Conservation (phyloP, 306 rosid genomes). For the Rosa rugosa region DNA sequence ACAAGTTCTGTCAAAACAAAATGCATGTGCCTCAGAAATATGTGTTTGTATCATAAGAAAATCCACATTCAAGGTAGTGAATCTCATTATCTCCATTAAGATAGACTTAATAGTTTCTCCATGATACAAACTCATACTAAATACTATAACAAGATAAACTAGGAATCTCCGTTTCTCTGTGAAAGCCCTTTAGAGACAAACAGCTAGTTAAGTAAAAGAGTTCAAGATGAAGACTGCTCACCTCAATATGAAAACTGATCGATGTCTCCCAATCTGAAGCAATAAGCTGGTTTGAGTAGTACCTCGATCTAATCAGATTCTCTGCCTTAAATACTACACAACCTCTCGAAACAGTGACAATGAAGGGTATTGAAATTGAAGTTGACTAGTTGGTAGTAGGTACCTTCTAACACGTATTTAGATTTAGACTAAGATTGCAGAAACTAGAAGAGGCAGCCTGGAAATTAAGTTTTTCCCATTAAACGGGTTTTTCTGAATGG, state of each 20-base stretch:
- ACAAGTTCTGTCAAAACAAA: conserved; percentile 6
- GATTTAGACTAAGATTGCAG: conserved; percentile 21
- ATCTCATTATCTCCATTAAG: neutral
- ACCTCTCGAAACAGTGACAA: conserved; percentile 11
- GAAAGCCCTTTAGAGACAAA: neutral
- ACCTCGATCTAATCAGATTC: neutral
- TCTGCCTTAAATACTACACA: conserved; percentile 28
- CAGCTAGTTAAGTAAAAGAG: neutral
- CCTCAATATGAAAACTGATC: conserved; percentile 27
- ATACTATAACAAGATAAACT: neutral
- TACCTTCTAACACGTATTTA: conserved; percentile 32
- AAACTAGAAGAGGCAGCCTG: conserved; percentile 7
- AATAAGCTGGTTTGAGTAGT: neutral
- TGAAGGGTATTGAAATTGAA: neutral
- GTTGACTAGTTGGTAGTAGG: neutral
- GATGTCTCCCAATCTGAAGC: conserved; percentile 10
- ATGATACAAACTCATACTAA: neutral
- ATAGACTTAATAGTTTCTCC: neutral
- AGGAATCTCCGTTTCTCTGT: neutral
- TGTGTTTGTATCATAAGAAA: neutral
- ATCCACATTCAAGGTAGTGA: neutral
- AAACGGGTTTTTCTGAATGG: neutral
- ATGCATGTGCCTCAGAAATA: neutral
- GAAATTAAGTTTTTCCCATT: neutral
- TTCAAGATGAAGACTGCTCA: conserved; percentile 11